Conservation (phyloP, 257 asterid genomes). For the Solanum raphanifolium region DNA sequence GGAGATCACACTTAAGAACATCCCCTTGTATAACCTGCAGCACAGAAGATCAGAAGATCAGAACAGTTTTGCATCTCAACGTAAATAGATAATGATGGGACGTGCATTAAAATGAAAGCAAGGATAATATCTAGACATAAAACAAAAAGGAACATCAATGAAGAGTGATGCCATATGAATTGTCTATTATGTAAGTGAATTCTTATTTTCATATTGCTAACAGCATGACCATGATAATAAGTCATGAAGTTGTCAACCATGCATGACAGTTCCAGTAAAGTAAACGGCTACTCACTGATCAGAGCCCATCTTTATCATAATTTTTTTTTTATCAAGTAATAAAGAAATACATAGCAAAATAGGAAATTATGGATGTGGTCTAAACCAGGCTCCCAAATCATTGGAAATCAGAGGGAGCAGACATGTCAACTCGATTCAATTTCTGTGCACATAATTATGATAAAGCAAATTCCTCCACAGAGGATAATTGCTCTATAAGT, state of each 20-base stretch:
- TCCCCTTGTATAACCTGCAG: conserved; percentile 89
- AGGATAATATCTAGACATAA: background rate
- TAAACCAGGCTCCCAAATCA: background rate
- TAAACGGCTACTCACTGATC: background rate
- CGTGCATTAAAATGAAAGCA: background rate
- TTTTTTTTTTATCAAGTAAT: background rate
- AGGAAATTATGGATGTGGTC: background rate
- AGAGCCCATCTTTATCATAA: background rate
- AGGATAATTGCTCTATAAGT: background rate
- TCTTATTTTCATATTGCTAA: background rate
- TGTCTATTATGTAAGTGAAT: background rate
- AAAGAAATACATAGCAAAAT: background rate
- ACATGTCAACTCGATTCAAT: background rate
- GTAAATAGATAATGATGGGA: background rate
- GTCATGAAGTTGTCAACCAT: background rate
- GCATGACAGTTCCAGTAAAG: background rate
- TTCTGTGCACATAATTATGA: background rate
- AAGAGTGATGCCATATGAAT: background rate
- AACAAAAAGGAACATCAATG: background rate
- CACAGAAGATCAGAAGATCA: background rate
- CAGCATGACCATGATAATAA: background rate
- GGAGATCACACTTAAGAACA: conserved; percentile 82
- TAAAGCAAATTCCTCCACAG: background rate
- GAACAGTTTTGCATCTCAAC: background rate
- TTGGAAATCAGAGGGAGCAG: background rate